A percentile compares a stretch with the other conserved stretches of the same genome.
Evolutionary conservation across 495 filamentous ascomycete genomes (phyloP).

Genomic region (Penicillium samsonianum): DNA sequence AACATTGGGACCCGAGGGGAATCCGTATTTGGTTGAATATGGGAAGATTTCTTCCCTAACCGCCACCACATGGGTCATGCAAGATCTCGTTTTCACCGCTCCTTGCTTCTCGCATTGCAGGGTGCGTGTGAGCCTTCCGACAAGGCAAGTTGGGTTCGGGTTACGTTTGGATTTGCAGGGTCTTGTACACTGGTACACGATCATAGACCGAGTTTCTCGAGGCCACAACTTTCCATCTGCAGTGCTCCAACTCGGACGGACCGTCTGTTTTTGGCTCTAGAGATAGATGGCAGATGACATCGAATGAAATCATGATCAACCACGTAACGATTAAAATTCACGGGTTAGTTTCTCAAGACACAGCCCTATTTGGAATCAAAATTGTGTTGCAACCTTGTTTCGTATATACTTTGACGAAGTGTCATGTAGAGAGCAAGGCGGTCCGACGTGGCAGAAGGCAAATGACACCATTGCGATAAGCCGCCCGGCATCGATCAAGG

Average conservation of each 20-base stretch:
- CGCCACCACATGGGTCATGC: slow-evolving; percentile 9
- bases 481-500: slow-evolving; percentile 14
- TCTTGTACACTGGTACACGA: slow-evolving; percentile 3
- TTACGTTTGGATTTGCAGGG: not conserved
- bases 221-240: not conserved
- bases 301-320: slow-evolving; percentile 29
- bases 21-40: not conserved
- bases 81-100: slow-evolving; percentile 9
- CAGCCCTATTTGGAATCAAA: not conserved
- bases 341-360: not conserved
- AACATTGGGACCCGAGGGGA: slow-evolving; percentile 1
- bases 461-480: slow-evolving; percentile 41
- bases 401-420: too few relatives aligned
- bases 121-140: slow-evolving; percentile 2
- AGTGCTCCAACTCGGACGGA: not conserved
- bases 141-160: not conserved
- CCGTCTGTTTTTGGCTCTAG: slow-evolving; percentile 4
- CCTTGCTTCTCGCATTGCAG: slow-evolving; percentile 5
- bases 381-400: not conserved
- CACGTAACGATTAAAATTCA: not conserved
- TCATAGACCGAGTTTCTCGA: not conserved
- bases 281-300: slow-evolving; percentile 19
- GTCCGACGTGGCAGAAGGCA: slow-evolving; percentile 23
- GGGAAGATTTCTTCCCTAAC: not conserved
- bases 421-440: slow-evolving; percentile 18